Evolutionary conservation across 805 yeast species (phyloP), one percentile per base, ranked within the genome.

Genomic region (Alloascoidea africana): DNA sequence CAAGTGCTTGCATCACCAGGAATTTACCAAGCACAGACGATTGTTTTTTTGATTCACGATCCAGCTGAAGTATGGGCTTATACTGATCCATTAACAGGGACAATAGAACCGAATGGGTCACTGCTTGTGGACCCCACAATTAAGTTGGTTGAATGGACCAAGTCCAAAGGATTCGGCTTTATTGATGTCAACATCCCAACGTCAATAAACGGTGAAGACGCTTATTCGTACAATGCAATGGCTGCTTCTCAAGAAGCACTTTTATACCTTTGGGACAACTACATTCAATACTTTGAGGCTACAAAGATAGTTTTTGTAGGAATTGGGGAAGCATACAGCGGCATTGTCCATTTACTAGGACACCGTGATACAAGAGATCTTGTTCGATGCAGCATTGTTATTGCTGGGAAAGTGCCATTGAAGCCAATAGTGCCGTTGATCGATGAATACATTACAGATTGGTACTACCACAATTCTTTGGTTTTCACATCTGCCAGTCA

Each of bases 41-140:
- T 87, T 4, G 59, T 86, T 5, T 60, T 89, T 5, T 54, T 83
- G 4, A 73, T 87, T 14, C 97, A 87, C 55, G 97, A 87, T 50
- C 84, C 96, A 2, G 83, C 96, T 4, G 87, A 85, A 41, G 68
- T 91, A 4, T 86, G 95, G 94, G 94, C 93, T 2, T 73, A 77
- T 45, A 61, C 77, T 32, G 86, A 85, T 52, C 83, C 94, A 0
- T 56, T 76, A 3, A 73, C 81, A 5, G 97, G 97, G 4, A 65
- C 70, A 36, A 70, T 89, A 27, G 84, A 83, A 44, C 65, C 86
- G 13, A 67, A 72, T 35, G 70, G 80, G 1, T 75, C 94, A 2
- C 69, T 82, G 2, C 69, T 85, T 15, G 70, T 82, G 34, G 95
- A 86, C 48, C 76, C 84, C 33, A 76, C 89, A 1, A 52, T 73